Conservation (phyloP, 1,284 basidiomycete genomes). For the Ganoderma sinense region DNA sequence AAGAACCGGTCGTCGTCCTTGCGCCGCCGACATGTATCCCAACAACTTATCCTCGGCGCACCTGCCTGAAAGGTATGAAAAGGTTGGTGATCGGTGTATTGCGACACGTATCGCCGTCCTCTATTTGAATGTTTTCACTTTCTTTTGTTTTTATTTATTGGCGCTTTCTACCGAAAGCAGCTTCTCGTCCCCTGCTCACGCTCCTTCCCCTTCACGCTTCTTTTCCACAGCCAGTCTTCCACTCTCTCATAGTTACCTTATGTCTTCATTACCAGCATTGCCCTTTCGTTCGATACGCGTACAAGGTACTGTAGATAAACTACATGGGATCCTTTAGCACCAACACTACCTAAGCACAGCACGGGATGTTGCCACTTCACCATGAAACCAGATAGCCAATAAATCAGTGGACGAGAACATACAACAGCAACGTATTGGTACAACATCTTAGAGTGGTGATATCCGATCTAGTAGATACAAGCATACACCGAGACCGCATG, state of each 20-base stretch:
- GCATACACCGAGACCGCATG: neutral
- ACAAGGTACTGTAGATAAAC: neutral
- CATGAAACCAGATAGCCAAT: neutral
- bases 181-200: too few species aligned
- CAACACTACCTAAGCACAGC: neutral
- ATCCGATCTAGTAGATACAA: neutral
- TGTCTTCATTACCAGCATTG: neutral
- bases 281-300: conserved; percentile 18
- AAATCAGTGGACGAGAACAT: neutral
- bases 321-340: neutral
- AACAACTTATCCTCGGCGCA: too few species aligned
- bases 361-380: neutral
- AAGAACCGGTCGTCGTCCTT: conserved; percentile 68
- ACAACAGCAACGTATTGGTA: neutral
- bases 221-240: too few species aligned
- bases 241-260: neutral
- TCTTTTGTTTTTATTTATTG: too few species aligned
- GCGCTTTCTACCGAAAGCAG: too few species aligned
- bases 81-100: too few species aligned
- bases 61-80: too few species aligned
- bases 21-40: conserved; percentile 63
- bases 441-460: neutral
- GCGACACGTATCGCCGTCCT: too few species aligned
- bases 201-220: too few species aligned
- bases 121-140: too few species aligned